Conservation (phyloP, 805 yeast genomes). For the Martiniozyma abietophila region DNA sequence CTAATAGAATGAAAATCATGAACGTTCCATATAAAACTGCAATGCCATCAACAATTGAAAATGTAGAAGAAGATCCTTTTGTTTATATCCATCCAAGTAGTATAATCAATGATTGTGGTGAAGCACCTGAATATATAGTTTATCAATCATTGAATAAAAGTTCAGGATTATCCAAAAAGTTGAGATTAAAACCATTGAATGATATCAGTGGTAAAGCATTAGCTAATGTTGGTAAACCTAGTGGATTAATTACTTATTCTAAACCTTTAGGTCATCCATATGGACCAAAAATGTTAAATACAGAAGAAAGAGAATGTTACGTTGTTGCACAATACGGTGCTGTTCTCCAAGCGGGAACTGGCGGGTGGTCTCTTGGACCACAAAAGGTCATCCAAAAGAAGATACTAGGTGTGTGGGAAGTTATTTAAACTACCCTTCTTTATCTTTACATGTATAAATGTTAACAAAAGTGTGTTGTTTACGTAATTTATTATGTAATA, state of each 20-base stretch:
- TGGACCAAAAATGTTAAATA: slow-evolving; percentile 60
- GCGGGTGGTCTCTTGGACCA: slow-evolving; percentile 91
- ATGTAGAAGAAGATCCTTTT: slow-evolving; percentile 36
- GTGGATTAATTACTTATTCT: slow-evolving; percentile 72
- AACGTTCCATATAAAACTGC: slow-evolving; percentile 60
- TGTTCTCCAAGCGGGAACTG: slow-evolving; percentile 50
- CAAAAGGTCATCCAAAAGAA: slow-evolving; percentile 67
- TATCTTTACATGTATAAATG: no score
- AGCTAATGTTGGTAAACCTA: slow-evolving; percentile 64
- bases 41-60: slow-evolving; percentile 30
- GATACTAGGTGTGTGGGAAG: slow-evolving; percentile 58
- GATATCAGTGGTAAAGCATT: slow-evolving; percentile 69
- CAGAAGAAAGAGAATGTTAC: slow-evolving; percentile 73
- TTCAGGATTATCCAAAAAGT: slow-evolving; percentile 31
- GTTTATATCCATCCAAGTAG: slow-evolving; percentile 81
- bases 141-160: slow-evolving; percentile 59
- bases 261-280: slow-evolving; percentile 89
- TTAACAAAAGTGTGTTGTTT: no score
- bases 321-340: slow-evolving; percentile 90
- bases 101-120: slow-evolving; percentile 48
- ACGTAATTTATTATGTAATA: no score
- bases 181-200: slow-evolving; percentile 68
- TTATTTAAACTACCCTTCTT: no score
- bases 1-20: slow-evolving; percentile 48
- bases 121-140: slow-evolving; percentile 64